Percentiles rank a stretch among this genome's conserved stretches.
phyloP scores from a whole-genome alignment of 495 filamentous ascomycete species.

The Xeromyces bisporus region DNA sequence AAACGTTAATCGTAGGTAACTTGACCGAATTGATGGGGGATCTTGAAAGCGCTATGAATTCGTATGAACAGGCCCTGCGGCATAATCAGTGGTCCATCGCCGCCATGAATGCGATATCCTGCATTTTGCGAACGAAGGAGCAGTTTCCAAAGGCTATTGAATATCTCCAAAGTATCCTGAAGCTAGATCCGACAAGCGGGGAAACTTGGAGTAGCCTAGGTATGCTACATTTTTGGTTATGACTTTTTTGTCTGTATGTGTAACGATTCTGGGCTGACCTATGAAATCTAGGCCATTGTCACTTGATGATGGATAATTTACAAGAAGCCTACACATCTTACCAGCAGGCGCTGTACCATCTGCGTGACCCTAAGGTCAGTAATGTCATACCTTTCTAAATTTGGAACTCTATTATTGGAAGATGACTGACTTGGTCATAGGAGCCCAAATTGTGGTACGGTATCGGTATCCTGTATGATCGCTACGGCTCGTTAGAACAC shows the following conservation, averaged over 20 bases:
- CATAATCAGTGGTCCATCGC: slow-evolving; percentile 80
- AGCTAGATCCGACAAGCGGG: slow-evolving; percentile 74
- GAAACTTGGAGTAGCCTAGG: slow-evolving; percentile 95
- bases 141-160: slow-evolving; percentile 90
- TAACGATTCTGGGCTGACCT: slow-evolving; percentile 2
- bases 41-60: slow-evolving; percentile 67
- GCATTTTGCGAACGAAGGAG: slow-evolving; percentile 78
- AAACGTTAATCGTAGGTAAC: slow-evolving; percentile 38
- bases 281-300: slow-evolving; percentile 58
- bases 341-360: slow-evolving; percentile 83
- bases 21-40: slow-evolving; percentile 80
- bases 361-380: slow-evolving; percentile 83
- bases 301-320: slow-evolving; percentile 97
- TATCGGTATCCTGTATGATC: slow-evolving; percentile 93
- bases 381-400: background rate
- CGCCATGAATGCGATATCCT: slow-evolving; percentile 88
- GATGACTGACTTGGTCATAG: slow-evolving; percentile 22
- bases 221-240: slow-evolving; percentile 18
- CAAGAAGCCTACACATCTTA: slow-evolving; percentile 98
- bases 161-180: slow-evolving; percentile 78
- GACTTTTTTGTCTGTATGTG: background rate
- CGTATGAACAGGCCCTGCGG: slow-evolving; percentile 76
- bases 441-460: slow-evolving; percentile 98
- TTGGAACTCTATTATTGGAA: background rate
- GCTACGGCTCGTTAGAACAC: slow-evolving; percentile 93